Conservation (phyloP, 306 rosid genomes). For the Datisca glomerata region DNA sequence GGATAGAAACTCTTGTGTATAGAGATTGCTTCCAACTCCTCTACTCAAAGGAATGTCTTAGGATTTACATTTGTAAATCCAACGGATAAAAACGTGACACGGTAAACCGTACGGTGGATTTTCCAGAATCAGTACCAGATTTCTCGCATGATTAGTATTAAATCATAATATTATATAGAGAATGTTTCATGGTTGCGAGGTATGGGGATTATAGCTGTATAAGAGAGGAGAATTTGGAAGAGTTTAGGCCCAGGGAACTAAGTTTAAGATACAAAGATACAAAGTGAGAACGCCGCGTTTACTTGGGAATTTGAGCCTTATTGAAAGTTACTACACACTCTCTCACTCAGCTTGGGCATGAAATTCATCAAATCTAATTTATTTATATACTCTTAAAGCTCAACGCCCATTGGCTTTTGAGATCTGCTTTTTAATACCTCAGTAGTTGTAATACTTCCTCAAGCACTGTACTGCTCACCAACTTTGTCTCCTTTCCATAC, state of each 20-base stretch:
- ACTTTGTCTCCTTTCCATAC: conserved; percentile 5
- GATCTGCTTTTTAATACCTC: conserved; percentile 33
- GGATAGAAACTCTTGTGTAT: conserved; percentile 9
- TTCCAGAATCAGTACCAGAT: conserved; percentile 23
- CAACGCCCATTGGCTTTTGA: conserved; percentile 33
- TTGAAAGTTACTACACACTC: conserved; percentile 13
- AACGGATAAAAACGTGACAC: conserved; percentile 37
- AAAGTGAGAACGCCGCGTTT: conserved; percentile 10
- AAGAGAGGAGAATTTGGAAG: conserved; percentile 10
- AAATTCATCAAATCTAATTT: conserved; percentile 40
- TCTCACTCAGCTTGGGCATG: conserved; percentile 35
- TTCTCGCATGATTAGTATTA: conserved; percentile 12
- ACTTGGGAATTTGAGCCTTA: conserved; percentile 74
- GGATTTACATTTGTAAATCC: conserved; percentile 20
- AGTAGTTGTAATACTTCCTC: conserved; percentile 10
- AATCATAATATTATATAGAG: conserved; percentile 19
- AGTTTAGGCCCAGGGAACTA: too few species aligned
- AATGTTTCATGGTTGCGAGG: conserved; percentile 38
- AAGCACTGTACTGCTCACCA: too few species aligned
- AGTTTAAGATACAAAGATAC: conserved; percentile 20
- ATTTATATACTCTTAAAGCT: conserved; percentile 41
- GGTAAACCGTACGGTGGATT: conserved; percentile 16
- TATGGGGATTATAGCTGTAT: conserved; percentile 6
- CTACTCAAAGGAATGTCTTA: conserved; percentile 18
- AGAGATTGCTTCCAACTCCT: conserved; percentile 20